Conservation (phyloP, 345 rosid genomes). For the Euphorbia peplus region DNA sequence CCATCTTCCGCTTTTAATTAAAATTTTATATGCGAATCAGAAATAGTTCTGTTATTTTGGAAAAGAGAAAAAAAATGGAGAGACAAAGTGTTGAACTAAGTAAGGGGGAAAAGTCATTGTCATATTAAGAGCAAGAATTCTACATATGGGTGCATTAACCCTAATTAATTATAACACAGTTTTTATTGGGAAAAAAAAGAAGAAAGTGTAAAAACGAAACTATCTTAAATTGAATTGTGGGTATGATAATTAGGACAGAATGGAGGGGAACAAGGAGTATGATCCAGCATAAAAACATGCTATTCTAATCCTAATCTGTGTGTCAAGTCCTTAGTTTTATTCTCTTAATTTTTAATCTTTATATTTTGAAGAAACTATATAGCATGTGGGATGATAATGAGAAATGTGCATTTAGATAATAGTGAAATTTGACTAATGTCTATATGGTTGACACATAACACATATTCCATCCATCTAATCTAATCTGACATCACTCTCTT, state of each 20-base stretch:
- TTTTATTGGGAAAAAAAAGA: no score
- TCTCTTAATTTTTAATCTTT: background rate
- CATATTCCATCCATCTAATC: slow-evolving; percentile 21
- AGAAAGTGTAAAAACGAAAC: no score
- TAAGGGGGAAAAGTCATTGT: no score
- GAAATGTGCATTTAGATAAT: slow-evolving; percentile 9
- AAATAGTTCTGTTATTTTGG: no score
- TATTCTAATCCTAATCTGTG: slow-evolving; percentile 6
- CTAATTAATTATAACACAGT: no score
- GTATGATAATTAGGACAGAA: background rate
- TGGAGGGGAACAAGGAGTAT: background rate
- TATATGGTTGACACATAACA: slow-evolving; percentile 15
- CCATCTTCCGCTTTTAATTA: no score
- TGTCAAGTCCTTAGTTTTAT: background rate
- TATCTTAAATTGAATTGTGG: background rate
- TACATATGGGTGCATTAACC: no score
- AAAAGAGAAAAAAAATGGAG: background rate
- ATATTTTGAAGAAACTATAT: background rate
- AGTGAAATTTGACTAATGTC: slow-evolving; percentile 9
- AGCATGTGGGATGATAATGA: slow-evolving; percentile 11
- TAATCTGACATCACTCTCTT: slow-evolving; percentile 11
- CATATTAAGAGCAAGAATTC: no score
- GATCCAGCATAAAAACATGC: slow-evolving; percentile 17
- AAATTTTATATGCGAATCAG: no score
- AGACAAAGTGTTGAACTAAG: background rate